phyloP scores from a whole-genome alignment of 495 filamentous ascomycete genomes.

The Aspergillus nanangensis region DNA sequence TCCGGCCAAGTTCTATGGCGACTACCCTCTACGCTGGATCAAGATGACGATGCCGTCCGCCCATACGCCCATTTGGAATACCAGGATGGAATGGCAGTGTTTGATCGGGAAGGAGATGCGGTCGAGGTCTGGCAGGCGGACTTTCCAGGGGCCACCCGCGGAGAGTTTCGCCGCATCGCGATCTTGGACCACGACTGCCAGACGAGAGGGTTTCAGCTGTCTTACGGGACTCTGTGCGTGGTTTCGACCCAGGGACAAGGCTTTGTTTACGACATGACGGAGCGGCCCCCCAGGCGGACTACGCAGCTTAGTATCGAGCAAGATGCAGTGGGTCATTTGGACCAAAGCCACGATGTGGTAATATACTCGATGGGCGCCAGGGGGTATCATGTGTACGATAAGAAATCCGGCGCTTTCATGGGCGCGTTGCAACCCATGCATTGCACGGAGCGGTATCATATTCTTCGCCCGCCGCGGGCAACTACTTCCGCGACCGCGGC shows the following conservation, averaged over 20 bases:
- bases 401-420: conserved; percentile 23
- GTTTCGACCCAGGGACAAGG: conserved; percentile 34
- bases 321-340: conserved; percentile 32
- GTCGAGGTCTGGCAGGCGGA: conserved; percentile 36
- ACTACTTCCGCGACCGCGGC: conserved; percentile 12
- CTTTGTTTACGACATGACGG: conserved; percentile 38
- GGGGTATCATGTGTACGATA: conserved; percentile 32
- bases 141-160: conserved; percentile 23
- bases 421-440: conserved; percentile 26
- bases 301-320: conserved; percentile 27
- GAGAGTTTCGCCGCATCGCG: conserved; percentile 35
- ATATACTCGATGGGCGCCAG: conserved; percentile 35
- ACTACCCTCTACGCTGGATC: conserved; percentile 29
- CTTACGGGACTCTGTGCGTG: conserved; percentile 35
- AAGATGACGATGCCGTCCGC: conserved; percentile 23
- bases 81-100: conserved; percentile 38
- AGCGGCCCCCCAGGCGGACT: conserved; percentile 26
- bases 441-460: conserved; percentile 27
- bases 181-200: conserved; percentile 32
- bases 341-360: conserved; percentile 31
- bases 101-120: conserved; percentile 35
- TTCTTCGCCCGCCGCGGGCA: conserved; percentile 13
- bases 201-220: conserved; percentile 38
- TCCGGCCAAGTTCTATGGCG: conserved; percentile 29
- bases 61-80: conserved; percentile 38